Base-by-base conservation (phyloP, 495 filamentous ascomycete species). In the Aspergillus campestris region DNA sequence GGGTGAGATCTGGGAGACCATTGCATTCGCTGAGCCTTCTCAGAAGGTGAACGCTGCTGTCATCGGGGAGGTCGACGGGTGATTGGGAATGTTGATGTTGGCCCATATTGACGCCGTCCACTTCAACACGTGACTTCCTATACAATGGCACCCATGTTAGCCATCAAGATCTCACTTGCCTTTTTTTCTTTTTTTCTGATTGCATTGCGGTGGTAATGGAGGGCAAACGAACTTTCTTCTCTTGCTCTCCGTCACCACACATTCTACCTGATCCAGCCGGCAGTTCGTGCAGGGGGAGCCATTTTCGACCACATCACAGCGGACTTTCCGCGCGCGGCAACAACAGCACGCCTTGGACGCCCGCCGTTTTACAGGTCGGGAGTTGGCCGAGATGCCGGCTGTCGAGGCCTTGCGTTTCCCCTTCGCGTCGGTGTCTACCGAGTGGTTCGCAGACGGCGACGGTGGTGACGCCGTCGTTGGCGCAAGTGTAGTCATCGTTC, bases 221-320 rank as follows among this genome's bases (percentile, higher is more conserved):
- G 18, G 18, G 18, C 18, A 24, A 24, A 72, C 59, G 51, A 48
- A 67, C 71, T 88, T 94, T 73, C 88, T 82, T 47, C 89, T 79
- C 59, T 89, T 88, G 73, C 89, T 94, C 60, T 94, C 89, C 36
- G 87, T 87, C 7, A 95, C 84, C 33, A 90, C 72, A 67, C 89
- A 95, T 52, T 88, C 83, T 42, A 94, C 87, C 52, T 87, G 81
- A 61, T 95, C 89, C 64, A 89, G 72, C 27, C 86, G 75, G 68
- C 89, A 95, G 67, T 94, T 95, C 13, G 84, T 87, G 60, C 89
- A 95, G 5, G 89, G 89, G 27, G 83, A 80, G 31, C 85, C 84
- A 65, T 82, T 83, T 53, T 94, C 87, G 36, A 90, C 86, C 48
- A 94, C 89, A 69, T 95, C 87, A 68, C 89, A 95, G 38, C 89